These are phyloP conservation scores for Claviceps paspali DNA, from an alignment of 2,329 filamentous ascomycete species.

Conservation along the genomic window DNA sequence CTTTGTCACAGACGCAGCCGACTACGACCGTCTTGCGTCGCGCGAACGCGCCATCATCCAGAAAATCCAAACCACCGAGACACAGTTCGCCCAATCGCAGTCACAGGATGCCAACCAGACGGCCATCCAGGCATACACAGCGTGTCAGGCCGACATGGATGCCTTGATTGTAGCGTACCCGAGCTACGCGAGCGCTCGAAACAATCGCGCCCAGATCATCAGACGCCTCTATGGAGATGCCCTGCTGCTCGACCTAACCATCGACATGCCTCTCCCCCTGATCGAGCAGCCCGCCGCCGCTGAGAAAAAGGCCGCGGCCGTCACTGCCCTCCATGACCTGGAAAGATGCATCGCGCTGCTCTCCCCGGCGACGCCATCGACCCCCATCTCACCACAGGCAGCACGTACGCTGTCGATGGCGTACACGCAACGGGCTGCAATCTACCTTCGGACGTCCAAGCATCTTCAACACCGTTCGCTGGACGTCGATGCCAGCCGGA, in stretches of 20 bases:
- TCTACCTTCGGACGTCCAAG: slow-evolving; percentile 46
- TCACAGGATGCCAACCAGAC: slow-evolving; percentile 20
- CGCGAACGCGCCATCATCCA: slow-evolving; percentile 38
- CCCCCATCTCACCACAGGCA: slow-evolving; percentile 45
- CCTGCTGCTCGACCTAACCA: slow-evolving; percentile 30
- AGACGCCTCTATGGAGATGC: slow-evolving; percentile 47
- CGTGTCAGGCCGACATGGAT: slow-evolving; percentile 33
- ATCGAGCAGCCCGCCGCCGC: slow-evolving; percentile 20
- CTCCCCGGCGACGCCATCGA: slow-evolving; percentile 33
- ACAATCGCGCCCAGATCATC: slow-evolving; percentile 58
- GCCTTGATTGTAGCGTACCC: slow-evolving; percentile 42
- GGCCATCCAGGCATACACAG: slow-evolving; percentile 29
- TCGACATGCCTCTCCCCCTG: slow-evolving; percentile 24
- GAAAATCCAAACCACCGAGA: slow-evolving; percentile 38
- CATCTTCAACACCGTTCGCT: slow-evolving; percentile 22
- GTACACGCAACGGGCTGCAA: slow-evolving; percentile 54
- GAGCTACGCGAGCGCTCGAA: slow-evolving; percentile 54
- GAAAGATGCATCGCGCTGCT: slow-evolving; percentile 42
- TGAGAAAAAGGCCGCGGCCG: slow-evolving; percentile 25
- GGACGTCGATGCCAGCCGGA: slow-evolving; percentile 23
- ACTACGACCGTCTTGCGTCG: slow-evolving; percentile 35
- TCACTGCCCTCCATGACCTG: slow-evolving; percentile 35
- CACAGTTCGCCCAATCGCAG: slow-evolving; percentile 30
- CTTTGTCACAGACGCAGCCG: slow-evolving; percentile 31
- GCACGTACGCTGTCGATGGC: slow-evolving; percentile 53